Percentiles rank a stretch among this genome's conserved stretches.
phyloP scores from a whole-genome alignment of 305 asterid genomes.

The Ilex paraguariensis region DNA sequence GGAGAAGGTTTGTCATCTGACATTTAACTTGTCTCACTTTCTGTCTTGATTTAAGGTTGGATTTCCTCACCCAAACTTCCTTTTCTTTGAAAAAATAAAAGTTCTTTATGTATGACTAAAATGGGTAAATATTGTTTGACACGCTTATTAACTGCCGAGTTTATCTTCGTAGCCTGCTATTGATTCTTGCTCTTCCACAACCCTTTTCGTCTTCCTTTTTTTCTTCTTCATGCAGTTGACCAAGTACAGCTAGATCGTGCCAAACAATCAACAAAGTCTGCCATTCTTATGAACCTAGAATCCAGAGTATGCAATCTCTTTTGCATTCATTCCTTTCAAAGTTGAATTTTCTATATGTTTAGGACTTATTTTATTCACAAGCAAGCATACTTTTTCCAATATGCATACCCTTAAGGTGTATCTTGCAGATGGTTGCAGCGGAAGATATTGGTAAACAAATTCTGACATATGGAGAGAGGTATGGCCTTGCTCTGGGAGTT shows the following conservation, averaged over 20 bases:
- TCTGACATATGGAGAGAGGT: conserved; percentile 89
- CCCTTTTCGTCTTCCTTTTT: conserved; percentile 1
- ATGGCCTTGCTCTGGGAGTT: neutral
- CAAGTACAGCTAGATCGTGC: conserved; percentile 71
- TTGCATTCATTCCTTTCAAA: neutral
- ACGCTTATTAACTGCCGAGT: no score
- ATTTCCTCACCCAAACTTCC: neutral
- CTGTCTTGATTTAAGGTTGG: neutral
- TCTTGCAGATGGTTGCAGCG: conserved; percentile 69
- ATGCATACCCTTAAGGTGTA: conserved; percentile 14
- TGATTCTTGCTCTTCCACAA: neutral
- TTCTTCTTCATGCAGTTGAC: conserved; percentile 48
- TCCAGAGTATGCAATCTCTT: conserved; percentile 58
- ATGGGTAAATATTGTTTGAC: neutral
- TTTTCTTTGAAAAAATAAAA: neutral
- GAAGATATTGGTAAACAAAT: conserved; percentile 95
- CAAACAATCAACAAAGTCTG: conserved; percentile 73
- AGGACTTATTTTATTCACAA: no score
- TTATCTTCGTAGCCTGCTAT: neutral
- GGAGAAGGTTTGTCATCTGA: conserved; percentile 47
- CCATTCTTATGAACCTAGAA: conserved; percentile 95
- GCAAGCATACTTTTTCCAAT: neutral
- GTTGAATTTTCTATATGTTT: neutral
- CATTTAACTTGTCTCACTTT: neutral
- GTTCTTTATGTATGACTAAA: neutral